phyloP scores from a whole-genome alignment of 2,329 filamentous ascomycete genomes.

The Claviceps citrina region DNA sequence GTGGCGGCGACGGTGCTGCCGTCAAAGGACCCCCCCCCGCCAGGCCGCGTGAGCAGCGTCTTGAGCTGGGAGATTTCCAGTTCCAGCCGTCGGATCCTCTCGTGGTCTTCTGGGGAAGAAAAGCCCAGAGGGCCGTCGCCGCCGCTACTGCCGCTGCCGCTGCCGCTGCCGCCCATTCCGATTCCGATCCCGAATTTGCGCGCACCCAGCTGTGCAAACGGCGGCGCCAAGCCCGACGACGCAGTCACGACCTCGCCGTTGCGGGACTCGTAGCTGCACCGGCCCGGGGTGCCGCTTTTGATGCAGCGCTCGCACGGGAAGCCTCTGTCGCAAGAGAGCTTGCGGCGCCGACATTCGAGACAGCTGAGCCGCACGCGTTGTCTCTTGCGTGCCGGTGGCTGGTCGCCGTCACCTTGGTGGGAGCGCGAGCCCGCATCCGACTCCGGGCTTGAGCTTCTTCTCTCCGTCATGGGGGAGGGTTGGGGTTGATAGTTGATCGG shows the following conservation, averaged over 20 bases:
- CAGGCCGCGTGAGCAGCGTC: slow-evolving; percentile 31
- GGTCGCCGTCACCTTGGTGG: slow-evolving; percentile 16
- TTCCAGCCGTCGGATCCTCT: slow-evolving; percentile 43
- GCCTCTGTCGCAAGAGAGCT: slow-evolving; percentile 46
- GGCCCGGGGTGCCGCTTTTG: slow-evolving; percentile 44
- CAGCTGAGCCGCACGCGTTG: slow-evolving; percentile 45
- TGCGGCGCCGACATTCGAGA: slow-evolving; percentile 43
- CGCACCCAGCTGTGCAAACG: slow-evolving; percentile 26
- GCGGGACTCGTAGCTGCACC: slow-evolving; percentile 44
- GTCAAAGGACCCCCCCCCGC: slow-evolving; percentile 25
- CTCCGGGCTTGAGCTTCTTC: slow-evolving; percentile 26
- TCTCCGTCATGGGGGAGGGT: slow-evolving; percentile 18
- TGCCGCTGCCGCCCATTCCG: slow-evolving; percentile 1
- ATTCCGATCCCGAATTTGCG: slow-evolving; percentile 22
- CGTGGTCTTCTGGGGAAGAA: slow-evolving; percentile 31
- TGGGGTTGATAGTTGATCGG: too few species aligned
- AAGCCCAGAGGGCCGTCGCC: slow-evolving; percentile 16
- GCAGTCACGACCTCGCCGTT: slow-evolving; percentile 34
- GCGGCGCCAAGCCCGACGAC: slow-evolving; percentile 29
- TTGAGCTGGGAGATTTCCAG: slow-evolving; percentile 43
- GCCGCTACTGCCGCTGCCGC: slow-evolving; percentile 16
- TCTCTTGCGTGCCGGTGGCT: slow-evolving; percentile 34
- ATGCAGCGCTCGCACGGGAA: slow-evolving; percentile 47
- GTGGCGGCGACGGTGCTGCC: slow-evolving; percentile 34
- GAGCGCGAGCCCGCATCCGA: slow-evolving; percentile 17